phyloP scores from a whole-genome alignment of 2,329 filamentous ascomycete genomes.

The Hyphodiscus sp. region DNA sequence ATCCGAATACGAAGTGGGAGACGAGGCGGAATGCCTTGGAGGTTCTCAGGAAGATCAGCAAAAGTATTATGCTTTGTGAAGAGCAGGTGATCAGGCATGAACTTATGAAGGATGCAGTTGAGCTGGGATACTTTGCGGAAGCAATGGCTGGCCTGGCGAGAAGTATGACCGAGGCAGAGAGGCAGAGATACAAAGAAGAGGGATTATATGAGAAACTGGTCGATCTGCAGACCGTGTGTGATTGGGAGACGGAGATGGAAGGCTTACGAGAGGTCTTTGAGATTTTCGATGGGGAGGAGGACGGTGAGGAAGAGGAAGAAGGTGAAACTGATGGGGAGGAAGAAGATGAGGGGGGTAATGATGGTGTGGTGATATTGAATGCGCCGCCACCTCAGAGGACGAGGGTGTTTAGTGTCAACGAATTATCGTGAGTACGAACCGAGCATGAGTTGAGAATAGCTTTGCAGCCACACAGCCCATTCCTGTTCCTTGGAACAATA shows the following conservation, averaged over 20 bases:
- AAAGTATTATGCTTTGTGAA: conserved; percentile 12
- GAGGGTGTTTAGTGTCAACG: conserved; percentile 8
- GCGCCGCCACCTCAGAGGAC: conserved; percentile 1
- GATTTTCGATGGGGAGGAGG: conserved; percentile 9
- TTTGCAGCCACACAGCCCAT: too few relatives aligned
- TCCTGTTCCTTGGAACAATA: too few relatives aligned
- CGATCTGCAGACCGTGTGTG: conserved; percentile 6
- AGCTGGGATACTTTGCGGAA: conserved; percentile 11
- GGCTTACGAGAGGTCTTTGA: conserved; percentile 9
- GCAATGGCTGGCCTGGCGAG: conserved; percentile 7
- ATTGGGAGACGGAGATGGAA: conserved; percentile 8
- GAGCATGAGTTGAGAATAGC: too few relatives aligned
- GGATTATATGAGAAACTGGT: conserved; percentile 12
- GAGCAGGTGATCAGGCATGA: conserved; percentile 13
- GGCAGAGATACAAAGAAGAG: conserved; percentile 8
- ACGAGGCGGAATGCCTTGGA: conserved; percentile 8
- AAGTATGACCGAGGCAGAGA: conserved; percentile 6
- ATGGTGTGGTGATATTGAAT: background rate
- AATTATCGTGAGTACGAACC: conserved; percentile 4
- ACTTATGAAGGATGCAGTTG: conserved; percentile 13
- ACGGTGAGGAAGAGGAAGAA: background rate
- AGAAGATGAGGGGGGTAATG: conserved; percentile 1
- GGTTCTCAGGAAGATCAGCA: conserved; percentile 9
- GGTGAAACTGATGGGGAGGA: background rate
- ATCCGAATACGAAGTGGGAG: conserved; percentile 8